phyloP scores from a whole-genome alignment of 352 stramenopile genomes.

The Saprolegnia diclina region DNA sequence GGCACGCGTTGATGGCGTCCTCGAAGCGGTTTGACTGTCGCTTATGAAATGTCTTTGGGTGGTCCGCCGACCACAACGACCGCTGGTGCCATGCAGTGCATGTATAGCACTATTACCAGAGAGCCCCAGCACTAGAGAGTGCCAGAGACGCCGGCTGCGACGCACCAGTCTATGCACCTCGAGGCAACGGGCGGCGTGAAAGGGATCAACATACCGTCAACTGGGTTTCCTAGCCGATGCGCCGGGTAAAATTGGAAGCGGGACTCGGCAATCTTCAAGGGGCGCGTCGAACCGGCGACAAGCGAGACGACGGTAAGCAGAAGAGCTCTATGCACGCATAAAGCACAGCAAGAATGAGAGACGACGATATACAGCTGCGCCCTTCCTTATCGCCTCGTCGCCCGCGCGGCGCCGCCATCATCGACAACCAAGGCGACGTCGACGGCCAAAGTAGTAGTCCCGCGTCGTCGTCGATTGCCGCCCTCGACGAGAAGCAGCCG shows the following conservation, averaged over 20 bases:
- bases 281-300: neutral
- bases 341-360: neutral
- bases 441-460: neutral
- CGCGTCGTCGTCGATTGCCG: neutral
- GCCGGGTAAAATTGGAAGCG: neutral
- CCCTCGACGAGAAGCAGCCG: neutral
- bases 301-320: neutral
- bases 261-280: constrained; percentile 8
- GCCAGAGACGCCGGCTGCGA: too few relatives aligned
- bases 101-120: too few relatives aligned
- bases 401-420: neutral
- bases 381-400: neutral
- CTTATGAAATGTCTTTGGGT: too few relatives aligned
- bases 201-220: too few relatives aligned
- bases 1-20: too few relatives aligned
- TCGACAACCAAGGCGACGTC: neutral
- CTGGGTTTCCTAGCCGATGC: neutral
- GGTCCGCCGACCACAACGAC: too few relatives aligned
- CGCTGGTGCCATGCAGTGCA: too few relatives aligned
- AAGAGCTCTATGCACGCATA: neutral
- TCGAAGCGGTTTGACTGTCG: too few relatives aligned
- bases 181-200: too few relatives aligned
- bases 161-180: too few relatives aligned
- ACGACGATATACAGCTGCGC: constrained; percentile 4
- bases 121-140: too few relatives aligned